phyloP scores from a whole-genome alignment of 139 green algal species.

The Zygnema circumcarinatum region DNA sequence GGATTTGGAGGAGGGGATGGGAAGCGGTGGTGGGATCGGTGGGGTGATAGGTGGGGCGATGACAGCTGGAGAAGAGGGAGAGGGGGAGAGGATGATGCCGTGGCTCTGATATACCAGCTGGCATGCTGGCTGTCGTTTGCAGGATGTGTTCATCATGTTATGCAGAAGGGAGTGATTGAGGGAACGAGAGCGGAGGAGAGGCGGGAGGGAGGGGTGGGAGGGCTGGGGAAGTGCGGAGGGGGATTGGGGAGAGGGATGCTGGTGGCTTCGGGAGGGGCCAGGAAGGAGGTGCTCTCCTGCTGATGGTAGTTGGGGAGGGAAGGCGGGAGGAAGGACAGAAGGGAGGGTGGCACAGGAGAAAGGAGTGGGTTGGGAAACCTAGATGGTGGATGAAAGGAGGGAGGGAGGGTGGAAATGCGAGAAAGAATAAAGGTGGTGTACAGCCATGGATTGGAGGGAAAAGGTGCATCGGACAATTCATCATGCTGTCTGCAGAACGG shows the following conservation, averaged over 20 bases:
- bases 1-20: background rate
- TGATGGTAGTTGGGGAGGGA: background rate
- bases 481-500: too few species aligned
- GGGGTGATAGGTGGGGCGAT: background rate
- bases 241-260: conserved; percentile 66
- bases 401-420: too few species aligned
- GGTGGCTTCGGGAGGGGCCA: background rate
- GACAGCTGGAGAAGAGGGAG: background rate
- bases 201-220: conserved; percentile 75
- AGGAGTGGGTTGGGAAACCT: too few species aligned
- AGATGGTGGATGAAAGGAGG: too few species aligned
- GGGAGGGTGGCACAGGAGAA: too few species aligned
- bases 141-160: background rate
- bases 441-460: too few species aligned
- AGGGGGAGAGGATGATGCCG: background rate
- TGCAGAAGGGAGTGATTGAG: background rate
- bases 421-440: too few species aligned
- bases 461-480: too few species aligned
- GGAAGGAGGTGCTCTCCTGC: background rate
- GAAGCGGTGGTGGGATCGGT: background rate
- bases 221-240: conserved; percentile 85
- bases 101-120: background rate
- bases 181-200: background rate
- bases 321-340: background rate
- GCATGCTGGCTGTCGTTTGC: background rate